Percentiles rank a stretch among this genome's conserved stretches.
Evolutionary conservation across 805 yeast genomes (phyloP).

Genomic region (Candida xiaguanensis): DNA sequence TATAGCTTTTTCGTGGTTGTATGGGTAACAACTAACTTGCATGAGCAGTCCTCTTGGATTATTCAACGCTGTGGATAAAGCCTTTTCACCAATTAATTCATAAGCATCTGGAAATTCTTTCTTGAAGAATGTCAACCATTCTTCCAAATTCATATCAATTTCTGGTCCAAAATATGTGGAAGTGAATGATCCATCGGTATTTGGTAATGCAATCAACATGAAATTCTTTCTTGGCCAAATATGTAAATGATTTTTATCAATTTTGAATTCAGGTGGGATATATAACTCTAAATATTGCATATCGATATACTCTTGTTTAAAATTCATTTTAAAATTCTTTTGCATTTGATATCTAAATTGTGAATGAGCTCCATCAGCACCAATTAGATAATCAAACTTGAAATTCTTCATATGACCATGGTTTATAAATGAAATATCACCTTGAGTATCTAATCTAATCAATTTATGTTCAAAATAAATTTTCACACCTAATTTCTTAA

Average conservation of each 20-base stretch:
- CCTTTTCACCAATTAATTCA: slow-evolving; percentile 58
- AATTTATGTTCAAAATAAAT: slow-evolving; percentile 58
- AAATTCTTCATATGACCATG: slow-evolving; percentile 16
- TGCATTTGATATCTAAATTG: slow-evolving; percentile 67
- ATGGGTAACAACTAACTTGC: slow-evolving; percentile 67
- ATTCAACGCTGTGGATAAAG: slow-evolving; percentile 46
- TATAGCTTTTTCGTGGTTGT: slow-evolving; percentile 61
- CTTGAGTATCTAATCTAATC: slow-evolving; percentile 15
- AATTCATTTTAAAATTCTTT: slow-evolving; percentile 63
- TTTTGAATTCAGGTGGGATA: slow-evolving; percentile 62
- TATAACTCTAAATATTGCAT: slow-evolving; percentile 78
- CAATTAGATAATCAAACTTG: slow-evolving; percentile 61
- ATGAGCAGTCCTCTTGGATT: slow-evolving; percentile 78
- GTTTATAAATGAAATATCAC: slow-evolving; percentile 3
- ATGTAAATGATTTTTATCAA: slow-evolving; percentile 76
- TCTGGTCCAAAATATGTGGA: slow-evolving; percentile 84
- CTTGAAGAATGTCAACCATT: slow-evolving; percentile 52
- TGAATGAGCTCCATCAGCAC: slow-evolving; percentile 86
- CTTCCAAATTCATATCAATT: slow-evolving; percentile 49
- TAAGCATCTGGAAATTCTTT: slow-evolving; percentile 72
- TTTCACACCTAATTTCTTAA: slow-evolving; percentile 40
- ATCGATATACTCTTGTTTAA: slow-evolving; percentile 73
- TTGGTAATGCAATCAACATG: slow-evolving; percentile 90
- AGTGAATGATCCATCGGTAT: slow-evolving; percentile 81
- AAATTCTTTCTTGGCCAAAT: slow-evolving; percentile 87